A percentile compares a stretch with the other conserved stretches of the same genome.
These are phyloP conservation scores for Nannizziopsis arthrosporioides DNA, from an alignment of 2,329 filamentous ascomycete genomes.

Conservation along the genomic window DNA sequence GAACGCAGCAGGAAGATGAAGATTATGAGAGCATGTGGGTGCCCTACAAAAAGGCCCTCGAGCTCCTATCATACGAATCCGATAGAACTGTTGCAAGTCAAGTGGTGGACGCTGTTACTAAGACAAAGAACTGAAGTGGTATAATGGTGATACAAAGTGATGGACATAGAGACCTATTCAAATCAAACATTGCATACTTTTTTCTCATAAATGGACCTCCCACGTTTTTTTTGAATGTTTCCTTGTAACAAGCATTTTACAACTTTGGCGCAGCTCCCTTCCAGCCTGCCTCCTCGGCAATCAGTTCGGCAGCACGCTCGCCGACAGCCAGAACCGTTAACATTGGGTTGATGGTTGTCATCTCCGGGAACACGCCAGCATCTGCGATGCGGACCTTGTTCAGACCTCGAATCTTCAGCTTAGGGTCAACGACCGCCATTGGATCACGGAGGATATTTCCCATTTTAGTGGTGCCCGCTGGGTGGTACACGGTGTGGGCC, in stretches of 20 bases:
- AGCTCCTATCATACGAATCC: slow-evolving; percentile 7
- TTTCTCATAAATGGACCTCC: background rate
- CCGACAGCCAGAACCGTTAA: slow-evolving; percentile 74
- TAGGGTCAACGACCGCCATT: slow-evolving; percentile 66
- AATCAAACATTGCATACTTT: background rate
- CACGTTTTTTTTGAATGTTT: background rate
- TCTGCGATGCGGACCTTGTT: slow-evolving; percentile 69
- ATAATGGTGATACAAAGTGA: too few relatives aligned
- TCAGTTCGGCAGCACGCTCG: slow-evolving; percentile 73
- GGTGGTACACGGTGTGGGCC: slow-evolving; percentile 84
- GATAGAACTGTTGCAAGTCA: slow-evolving; percentile 3
- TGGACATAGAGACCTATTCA: too few relatives aligned
- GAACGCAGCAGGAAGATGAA: slow-evolving; percentile 13
- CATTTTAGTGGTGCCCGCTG: slow-evolving; percentile 84
- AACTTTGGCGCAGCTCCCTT: slow-evolving; percentile 45
- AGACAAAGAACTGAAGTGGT: too few relatives aligned
- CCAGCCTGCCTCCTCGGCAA: slow-evolving; percentile 62
- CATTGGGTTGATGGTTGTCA: slow-evolving; percentile 83
- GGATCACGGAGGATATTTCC: slow-evolving; percentile 57
- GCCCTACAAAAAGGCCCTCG: slow-evolving; percentile 10
- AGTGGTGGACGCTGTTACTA: background rate
- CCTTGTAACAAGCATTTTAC: slow-evolving; percentile 25
- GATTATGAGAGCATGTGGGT: slow-evolving; percentile 11
- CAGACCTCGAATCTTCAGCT: slow-evolving; percentile 60
- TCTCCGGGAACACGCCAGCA: slow-evolving; percentile 77